phyloP scores from a whole-genome alignment of 768 basidiomycete species.

The Exidia glandulosa region DNA sequence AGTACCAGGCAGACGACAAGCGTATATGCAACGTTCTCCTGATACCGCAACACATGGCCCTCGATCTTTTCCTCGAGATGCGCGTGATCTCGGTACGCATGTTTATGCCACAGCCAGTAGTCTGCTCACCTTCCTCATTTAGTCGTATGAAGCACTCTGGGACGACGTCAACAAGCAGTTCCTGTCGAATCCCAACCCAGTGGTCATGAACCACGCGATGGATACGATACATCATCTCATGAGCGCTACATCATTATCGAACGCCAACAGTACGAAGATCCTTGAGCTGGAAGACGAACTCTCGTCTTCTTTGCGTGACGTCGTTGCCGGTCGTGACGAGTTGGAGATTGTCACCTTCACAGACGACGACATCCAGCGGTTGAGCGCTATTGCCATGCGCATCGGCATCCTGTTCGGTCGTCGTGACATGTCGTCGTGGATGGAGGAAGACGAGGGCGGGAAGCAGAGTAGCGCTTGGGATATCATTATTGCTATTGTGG shows the following conservation, averaged over 20 bases:
- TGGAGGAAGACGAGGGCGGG: conserved; percentile 85
- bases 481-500: conserved; percentile 71
- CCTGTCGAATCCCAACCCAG: conserved; percentile 69
- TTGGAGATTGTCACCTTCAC: conserved; percentile 71
- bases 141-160: conserved; percentile 84
- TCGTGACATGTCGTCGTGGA: conserved; percentile 65
- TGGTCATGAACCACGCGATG: conserved; percentile 65
- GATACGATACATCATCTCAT: conserved; percentile 61
- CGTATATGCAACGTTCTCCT: conserved; percentile 72
- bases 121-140: too few relatives aligned
- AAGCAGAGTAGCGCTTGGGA: conserved; percentile 88
- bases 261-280: conserved; percentile 80
- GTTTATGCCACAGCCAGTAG: too few relatives aligned
- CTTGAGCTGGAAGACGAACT: conserved; percentile 82
- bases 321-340: conserved; percentile 70
- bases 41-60: conserved; percentile 75
- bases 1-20: conserved; percentile 80
- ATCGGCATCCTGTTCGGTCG: conserved; percentile 54
- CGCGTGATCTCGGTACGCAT: too few relatives aligned
- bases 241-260: conserved; percentile 62
- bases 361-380: conserved; percentile 70
- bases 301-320: conserved; percentile 65
- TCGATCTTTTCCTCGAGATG: conserved; percentile 90
- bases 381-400: conserved; percentile 63
- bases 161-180: conserved; percentile 91